Conservation (phyloP, 768 basidiomycete genomes). For the Baorangia bicolor region DNA sequence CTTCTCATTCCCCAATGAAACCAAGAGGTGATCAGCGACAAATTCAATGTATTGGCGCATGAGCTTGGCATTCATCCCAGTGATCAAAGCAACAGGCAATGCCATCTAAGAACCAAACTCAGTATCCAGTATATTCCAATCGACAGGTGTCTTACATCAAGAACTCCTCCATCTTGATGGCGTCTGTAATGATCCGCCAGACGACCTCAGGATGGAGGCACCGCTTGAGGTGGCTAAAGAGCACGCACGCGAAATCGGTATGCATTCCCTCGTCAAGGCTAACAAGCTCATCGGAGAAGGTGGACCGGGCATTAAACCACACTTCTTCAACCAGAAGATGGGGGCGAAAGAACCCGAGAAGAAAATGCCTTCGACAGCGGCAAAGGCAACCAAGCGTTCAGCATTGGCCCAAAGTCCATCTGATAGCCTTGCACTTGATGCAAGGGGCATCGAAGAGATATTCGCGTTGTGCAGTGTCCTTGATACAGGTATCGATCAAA, state of each 20-base stretch:
- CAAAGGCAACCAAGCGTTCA: slow-evolving; percentile 89
- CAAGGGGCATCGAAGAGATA: slow-evolving; percentile 91
- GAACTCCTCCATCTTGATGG: slow-evolving; percentile 79
- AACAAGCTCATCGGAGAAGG: slow-evolving; percentile 96
- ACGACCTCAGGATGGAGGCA: slow-evolving; percentile 81
- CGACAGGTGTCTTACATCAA: slow-evolving; percentile 49
- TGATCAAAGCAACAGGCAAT: slow-evolving; percentile 80
- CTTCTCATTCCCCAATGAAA: slow-evolving; percentile 80
- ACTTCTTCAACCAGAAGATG: too few species aligned
- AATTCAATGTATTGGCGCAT: slow-evolving; percentile 93
- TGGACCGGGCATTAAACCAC: slow-evolving; percentile 91
- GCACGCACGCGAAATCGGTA: too few species aligned
- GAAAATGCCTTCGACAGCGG: too few species aligned
- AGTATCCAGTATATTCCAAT: not conserved
- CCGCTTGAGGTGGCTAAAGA: too few species aligned
- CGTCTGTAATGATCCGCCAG: too few species aligned
- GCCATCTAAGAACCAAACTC: slow-evolving; percentile 54
- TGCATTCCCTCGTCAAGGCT: too few species aligned
- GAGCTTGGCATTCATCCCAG: slow-evolving; percentile 83
- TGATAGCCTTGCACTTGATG: slow-evolving; percentile 88
- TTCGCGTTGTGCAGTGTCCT: slow-evolving; percentile 68
- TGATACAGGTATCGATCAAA: slow-evolving; percentile 94
- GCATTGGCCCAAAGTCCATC: slow-evolving; percentile 80
- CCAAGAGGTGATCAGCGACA: slow-evolving; percentile 84
- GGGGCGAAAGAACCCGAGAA: too few species aligned